phyloP scores from a whole-genome alignment of 805 yeast species.

The Candida ficus region DNA sequence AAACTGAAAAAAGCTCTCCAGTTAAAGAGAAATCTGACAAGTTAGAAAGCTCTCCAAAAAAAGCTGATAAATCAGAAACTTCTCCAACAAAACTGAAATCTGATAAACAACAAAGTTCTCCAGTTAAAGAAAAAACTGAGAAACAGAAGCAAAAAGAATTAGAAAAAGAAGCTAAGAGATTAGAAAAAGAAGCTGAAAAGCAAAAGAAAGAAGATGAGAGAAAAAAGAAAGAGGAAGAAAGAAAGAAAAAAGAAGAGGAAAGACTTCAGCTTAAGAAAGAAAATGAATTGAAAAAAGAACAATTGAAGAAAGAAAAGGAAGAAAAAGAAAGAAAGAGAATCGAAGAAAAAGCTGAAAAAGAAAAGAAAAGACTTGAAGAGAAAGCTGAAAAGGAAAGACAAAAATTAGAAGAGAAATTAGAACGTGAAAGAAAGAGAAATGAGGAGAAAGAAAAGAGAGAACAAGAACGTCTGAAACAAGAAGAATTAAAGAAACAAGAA shows the following conservation, averaged over 20 bases:
- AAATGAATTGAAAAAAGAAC: constrained; percentile 25
- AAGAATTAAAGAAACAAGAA: constrained; percentile 32
- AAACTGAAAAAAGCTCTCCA: too few relatives aligned
- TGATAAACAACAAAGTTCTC: too few relatives aligned
- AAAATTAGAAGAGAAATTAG: constrained; percentile 11
- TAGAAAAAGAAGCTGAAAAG: constrained; percentile 29
- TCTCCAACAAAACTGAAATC: too few relatives aligned
- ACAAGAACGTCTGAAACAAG: constrained; percentile 27
- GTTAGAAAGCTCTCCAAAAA: not conserved
- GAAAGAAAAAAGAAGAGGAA: constrained; percentile 21
- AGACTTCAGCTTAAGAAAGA: constrained; percentile 31
- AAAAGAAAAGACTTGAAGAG: constrained; percentile 21
- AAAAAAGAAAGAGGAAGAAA: constrained; percentile 18
- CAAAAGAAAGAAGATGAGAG: constrained; percentile 25
- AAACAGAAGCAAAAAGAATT: constrained; percentile 16
- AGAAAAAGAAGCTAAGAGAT: constrained; percentile 20
- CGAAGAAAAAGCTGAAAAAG: constrained; percentile 22
- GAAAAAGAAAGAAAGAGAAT: constrained; percentile 18
- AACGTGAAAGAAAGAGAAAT: constrained; percentile 22
- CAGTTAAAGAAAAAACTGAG: too few relatives aligned
- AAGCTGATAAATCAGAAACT: too few relatives aligned
- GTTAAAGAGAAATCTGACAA: too few relatives aligned
- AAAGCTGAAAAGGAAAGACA: constrained; percentile 15
- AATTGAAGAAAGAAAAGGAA: constrained; percentile 22
- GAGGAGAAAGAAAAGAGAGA: constrained; percentile 23